These are phyloP conservation scores for Caloboletus firmus DNA, from an alignment of 1,284 basidiomycete genomes.

Conservation along the genomic window DNA sequence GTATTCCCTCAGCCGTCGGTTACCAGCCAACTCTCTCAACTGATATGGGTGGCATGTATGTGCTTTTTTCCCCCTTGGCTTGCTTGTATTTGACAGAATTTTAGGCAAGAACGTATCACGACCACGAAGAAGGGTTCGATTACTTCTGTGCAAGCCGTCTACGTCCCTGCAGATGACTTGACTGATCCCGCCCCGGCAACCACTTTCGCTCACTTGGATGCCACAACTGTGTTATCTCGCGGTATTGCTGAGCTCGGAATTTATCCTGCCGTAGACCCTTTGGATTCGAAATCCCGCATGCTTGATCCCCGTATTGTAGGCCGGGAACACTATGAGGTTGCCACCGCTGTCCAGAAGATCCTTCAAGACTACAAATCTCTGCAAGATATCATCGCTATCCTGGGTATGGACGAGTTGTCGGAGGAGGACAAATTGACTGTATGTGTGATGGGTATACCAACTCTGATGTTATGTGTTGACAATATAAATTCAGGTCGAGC, in stretches of 20 bases:
- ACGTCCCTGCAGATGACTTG: conserved; percentile 99
- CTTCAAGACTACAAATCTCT: conserved; percentile 99
- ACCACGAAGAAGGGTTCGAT: conserved; percentile 99
- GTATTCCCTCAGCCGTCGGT: conserved; percentile 99
- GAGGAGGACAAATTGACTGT: conserved; percentile 99
- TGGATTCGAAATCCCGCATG: conserved; percentile 99
- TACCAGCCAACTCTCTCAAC: conserved; percentile 99
- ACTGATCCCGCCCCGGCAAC: conserved; percentile 99
- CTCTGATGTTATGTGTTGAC: conserved; percentile 3
- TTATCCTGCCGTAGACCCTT: conserved; percentile 98
- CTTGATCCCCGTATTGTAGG: conserved; percentile 97
- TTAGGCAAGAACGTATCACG: conserved; percentile 95
- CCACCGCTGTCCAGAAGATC: conserved; percentile 96
- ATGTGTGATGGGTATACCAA: conserved; percentile 34
- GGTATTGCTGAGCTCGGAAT: conserved; percentile 99
- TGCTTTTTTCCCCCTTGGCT: conserved; percentile 20
- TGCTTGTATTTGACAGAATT: conserved; percentile 15
- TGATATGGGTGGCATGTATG: conserved; percentile 99
- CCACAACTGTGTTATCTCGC: conserved; percentile 98
- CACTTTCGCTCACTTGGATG: conserved; percentile 99
- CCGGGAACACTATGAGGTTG: conserved; percentile 91
- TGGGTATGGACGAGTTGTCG: conserved; percentile 99
- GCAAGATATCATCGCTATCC: conserved; percentile 94
- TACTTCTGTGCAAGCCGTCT: conserved; percentile 99
- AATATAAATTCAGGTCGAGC: conserved; percentile 61